Conservation (phyloP, 495 filamentous ascomycete species). For the Neurospora sp. region DNA sequence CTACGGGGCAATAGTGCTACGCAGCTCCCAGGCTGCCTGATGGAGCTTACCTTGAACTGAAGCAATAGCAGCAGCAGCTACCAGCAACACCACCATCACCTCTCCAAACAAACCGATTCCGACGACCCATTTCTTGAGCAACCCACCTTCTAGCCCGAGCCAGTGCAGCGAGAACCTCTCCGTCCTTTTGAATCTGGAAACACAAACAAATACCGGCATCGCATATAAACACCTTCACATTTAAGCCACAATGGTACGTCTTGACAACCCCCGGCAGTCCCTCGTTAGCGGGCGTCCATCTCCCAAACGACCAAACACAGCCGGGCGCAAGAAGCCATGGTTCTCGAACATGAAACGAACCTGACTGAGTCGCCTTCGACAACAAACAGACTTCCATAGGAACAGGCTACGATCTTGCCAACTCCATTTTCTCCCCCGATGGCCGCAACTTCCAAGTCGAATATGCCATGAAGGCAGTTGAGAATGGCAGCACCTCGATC, state of each 20-base stretch:
- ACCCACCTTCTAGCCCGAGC: background rate
- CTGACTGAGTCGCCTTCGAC: background rate
- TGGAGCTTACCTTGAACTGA: background rate
- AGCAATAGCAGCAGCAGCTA: background rate
- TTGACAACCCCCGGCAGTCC: background rate
- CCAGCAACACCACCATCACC: conserved; percentile 1
- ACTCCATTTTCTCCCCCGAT: conserved; percentile 98
- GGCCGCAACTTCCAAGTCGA: conserved; percentile 99
- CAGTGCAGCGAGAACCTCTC: background rate
- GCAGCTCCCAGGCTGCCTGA: conserved; percentile 7
- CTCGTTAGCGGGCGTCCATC: background rate
- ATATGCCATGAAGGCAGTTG: conserved; percentile 96
- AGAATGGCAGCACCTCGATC: conserved; percentile 94
- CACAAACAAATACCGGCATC: background rate
- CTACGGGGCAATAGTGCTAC: background rate
- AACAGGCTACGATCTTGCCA: conserved; percentile 97
- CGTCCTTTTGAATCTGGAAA: background rate
- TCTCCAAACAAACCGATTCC: conserved; percentile 1
- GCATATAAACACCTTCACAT: background rate
- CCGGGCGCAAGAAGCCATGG: background rate
- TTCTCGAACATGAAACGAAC: background rate
- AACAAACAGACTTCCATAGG: conserved; percentile 85
- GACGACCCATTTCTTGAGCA: background rate
- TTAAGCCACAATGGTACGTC: conserved; percentile 13
- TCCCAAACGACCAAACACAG: background rate